Evolutionary conservation across 305 asterid species (phyloP).

Genomic region (Rubia tinctorum): DNA sequence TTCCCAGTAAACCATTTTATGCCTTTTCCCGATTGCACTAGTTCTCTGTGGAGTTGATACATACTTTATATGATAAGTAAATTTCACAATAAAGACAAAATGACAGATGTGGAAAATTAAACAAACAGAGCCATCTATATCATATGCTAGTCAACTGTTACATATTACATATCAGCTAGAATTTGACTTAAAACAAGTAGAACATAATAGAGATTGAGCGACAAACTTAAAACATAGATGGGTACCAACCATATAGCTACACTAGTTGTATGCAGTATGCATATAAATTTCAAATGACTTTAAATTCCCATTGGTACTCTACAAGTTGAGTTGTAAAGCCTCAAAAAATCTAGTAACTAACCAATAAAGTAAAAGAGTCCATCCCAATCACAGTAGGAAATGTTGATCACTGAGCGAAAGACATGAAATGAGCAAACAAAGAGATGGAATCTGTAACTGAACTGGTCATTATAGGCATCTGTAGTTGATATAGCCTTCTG

Average conservation of each 20-base stretch:
- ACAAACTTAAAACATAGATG: neutral
- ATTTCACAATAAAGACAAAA: neutral
- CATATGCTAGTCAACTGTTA: neutral
- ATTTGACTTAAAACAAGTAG: neutral
- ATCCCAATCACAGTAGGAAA: neutral
- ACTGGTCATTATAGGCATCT: constrained; percentile 95
- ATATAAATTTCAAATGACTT: neutral
- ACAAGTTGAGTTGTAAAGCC: neutral
- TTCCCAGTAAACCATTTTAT: constrained; percentile 95
- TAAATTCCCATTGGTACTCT: neutral
- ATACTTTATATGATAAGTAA: too few relatives aligned
- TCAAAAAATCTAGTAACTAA: neutral
- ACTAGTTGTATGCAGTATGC: neutral
- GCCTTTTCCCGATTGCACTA: constrained; percentile 90
- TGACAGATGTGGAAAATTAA: neutral
- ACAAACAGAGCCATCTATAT: neutral
- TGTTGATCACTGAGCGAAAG: neutral
- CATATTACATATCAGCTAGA: neutral
- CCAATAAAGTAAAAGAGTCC: neutral
- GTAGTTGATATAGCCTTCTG: constrained; percentile 99
- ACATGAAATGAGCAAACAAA: neutral
- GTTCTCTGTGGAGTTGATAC: constrained; percentile 75
- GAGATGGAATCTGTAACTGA: constrained; percentile 43
- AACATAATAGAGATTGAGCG: neutral
- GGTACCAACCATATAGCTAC: neutral